Conservation (phyloP, 1,284 basidiomycete genomes). For the Pulchroboletus neoregius region DNA sequence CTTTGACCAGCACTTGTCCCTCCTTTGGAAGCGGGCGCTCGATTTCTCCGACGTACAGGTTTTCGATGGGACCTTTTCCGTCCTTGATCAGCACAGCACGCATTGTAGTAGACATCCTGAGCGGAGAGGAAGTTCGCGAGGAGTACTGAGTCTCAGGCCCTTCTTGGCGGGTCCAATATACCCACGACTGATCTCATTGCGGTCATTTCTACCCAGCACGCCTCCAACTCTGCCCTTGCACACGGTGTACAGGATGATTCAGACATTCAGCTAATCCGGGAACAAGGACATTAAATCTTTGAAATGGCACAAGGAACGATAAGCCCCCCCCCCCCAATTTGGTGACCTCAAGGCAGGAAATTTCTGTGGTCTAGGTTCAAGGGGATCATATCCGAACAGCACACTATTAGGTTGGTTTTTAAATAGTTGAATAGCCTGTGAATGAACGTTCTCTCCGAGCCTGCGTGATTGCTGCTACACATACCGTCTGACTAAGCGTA, state of each 20-base stretch:
- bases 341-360: neutral
- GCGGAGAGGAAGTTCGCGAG: neutral
- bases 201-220: neutral
- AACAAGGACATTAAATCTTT: neutral
- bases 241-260: constrained; percentile 1
- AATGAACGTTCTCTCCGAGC: neutral
- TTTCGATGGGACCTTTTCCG: constrained; percentile 72
- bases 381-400: constrained; percentile 5
- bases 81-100: constrained; percentile 81
- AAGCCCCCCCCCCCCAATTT: neutral
- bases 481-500: constrained; percentile 21
- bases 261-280: neutral
- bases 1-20: constrained; percentile 76
- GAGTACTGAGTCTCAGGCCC: neutral
- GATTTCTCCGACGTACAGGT: constrained; percentile 75
- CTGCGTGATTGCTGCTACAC: too few relatives aligned
- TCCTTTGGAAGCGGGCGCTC: constrained; percentile 54
- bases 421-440: neutral
- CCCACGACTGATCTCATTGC: neutral
- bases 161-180: neutral
- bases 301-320: neutral
- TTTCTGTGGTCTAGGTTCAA: too few relatives aligned
- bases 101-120: constrained; percentile 49
- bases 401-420: constrained; percentile 1
- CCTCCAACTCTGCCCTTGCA: neutral